phyloP scores from a whole-genome alignment of 2,329 filamentous ascomycete genomes.

The Didymella pomorum region DNA sequence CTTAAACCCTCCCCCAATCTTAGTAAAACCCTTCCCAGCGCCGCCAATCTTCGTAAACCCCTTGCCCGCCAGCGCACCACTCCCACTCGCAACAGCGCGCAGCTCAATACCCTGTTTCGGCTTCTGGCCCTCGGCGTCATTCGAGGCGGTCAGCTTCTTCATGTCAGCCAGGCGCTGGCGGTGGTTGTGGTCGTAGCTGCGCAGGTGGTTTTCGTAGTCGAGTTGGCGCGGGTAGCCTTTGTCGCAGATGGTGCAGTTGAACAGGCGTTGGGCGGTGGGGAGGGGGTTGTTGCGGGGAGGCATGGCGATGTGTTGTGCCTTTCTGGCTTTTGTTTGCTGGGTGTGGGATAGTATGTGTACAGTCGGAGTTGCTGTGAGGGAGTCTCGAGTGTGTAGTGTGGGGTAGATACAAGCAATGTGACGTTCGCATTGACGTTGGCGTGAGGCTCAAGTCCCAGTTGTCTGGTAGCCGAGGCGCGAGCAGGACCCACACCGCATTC shows the following conservation, averaged over 20 bases:
- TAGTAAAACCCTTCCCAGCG: conserved; percentile 20
- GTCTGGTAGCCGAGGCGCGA: neutral
- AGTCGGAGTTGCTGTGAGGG: neutral
- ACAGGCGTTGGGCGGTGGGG: conserved; percentile 49
- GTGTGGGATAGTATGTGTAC: too few species aligned
- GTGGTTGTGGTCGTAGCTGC: conserved; percentile 94
- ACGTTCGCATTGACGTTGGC: too few species aligned
- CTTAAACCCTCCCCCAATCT: conserved; percentile 64
- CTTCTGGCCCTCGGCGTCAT: conserved; percentile 35
- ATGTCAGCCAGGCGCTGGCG: conserved; percentile 77
- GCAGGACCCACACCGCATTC: conserved; percentile 15
- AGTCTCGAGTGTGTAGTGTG: neutral
- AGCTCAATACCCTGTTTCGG: conserved; percentile 34
- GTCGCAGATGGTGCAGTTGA: conserved; percentile 73
- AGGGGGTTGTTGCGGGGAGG: conserved; percentile 56
- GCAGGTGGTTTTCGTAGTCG: conserved; percentile 93
- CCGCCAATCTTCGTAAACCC: conserved; percentile 43
- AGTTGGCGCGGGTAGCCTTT: conserved; percentile 96
- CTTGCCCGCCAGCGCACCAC: conserved; percentile 27
- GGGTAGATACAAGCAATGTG: neutral
- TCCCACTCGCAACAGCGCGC: conserved; percentile 34
- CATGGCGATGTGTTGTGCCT: conserved; percentile 29
- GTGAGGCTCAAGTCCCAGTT: conserved; percentile 2
- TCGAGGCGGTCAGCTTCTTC: conserved; percentile 65
- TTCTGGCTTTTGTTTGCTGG: neutral